Base-by-base conservation (phyloP, 177 flowering plant species). In the Telopea speciosissima region DNA sequence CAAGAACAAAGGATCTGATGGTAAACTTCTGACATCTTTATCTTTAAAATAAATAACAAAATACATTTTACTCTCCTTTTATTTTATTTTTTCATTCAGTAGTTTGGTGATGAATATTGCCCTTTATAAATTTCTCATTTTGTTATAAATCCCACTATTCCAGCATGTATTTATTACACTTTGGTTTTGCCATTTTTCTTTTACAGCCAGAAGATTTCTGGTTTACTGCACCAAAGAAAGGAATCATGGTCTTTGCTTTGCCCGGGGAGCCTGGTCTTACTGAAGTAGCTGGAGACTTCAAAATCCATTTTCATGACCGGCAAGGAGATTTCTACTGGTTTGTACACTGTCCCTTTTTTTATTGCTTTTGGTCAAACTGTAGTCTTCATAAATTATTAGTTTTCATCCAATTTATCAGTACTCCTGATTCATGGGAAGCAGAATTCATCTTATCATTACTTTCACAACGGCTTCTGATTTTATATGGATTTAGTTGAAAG, bases 291-390 rank as follows among this genome's bases (percentile, higher is more conserved):
- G 99, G 99, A 26, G 99, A 95, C 81, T 95, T 95, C 80, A 95
- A 93, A 83, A 79, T 95, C 74, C 91, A 87, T 70, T 95, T 95
- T 83, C 99, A 91, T 78, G 99, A 95, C 59, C 89, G 92, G 31
- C 96, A 93, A 82, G 99, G 99, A 79, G 98, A 95, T 83, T 95
- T 95, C 73, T 95, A 95, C 83, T 93, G 89, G 99, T 93, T 33
- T 24, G 83, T 74, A 62, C 63, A 25, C 24, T 62, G 8, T 24
- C 33, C n/a, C 16, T 59, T 76, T 64, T 52, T 70, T 68, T 64
- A 21, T 54, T 31, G 9, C 7, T 31, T 28, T 31, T 63, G 22
- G 19, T 28, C n/a, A 63, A 63, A 36, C 40, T 63, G 63, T 42
- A 24, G 6, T 44, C 49, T 44, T 23, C 24, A 70, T 12, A 14